Evolutionary conservation across 2,329 filamentous ascomycete genomes (phyloP), one percentile per base, ranked within the genome.

Genomic region (Chalaropsis thielavioides): DNA sequence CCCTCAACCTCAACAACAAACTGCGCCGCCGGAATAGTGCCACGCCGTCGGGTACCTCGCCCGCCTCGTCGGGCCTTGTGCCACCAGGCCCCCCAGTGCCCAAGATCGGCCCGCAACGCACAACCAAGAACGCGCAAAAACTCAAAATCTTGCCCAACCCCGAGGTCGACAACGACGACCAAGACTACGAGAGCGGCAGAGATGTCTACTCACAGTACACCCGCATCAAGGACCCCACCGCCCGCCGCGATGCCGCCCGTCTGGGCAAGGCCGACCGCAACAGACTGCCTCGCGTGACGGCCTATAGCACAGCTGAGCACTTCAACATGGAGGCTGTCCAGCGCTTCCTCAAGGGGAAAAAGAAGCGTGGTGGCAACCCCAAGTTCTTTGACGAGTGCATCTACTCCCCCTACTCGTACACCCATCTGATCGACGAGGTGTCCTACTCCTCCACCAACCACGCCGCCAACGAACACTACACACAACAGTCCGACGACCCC

Each of bases 181-280:
- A 69, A 6, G 92, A 97, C 68, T 92, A 96, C 71, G 92, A 96
- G 75, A 94, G 90, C 71, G 91, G 92, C 10, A 81, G 92, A 69
- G 94, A 99, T 73, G 94, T 99, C 40, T 99, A 99, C 76, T 92
- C 92, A 31, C 94, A 99, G 74, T 97, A 96, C 74, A 96, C 92
- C 8, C 83, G 94, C 56, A 99, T 99, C 76, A 97, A 97, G 74
- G 94, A 99, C 72, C 92, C 92, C 0, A 96, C 88, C 0, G 94
- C 94, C 8, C 81, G 94, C 68, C 83, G 94, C 71, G 92, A 97
- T 79, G 94, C 94, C 17, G 94, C 94, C 35, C 81, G 92, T 65
- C 76, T 99, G 49, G 94, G 94, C 44, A 99, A 97, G 75, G 92
- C 92, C 46, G 94, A 99, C 74, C 83, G 94, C 65, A 88, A 90